phyloP scores from a whole-genome alignment of 2,329 filamentous ascomycete genomes.

The Calonectria leucothoes region DNA sequence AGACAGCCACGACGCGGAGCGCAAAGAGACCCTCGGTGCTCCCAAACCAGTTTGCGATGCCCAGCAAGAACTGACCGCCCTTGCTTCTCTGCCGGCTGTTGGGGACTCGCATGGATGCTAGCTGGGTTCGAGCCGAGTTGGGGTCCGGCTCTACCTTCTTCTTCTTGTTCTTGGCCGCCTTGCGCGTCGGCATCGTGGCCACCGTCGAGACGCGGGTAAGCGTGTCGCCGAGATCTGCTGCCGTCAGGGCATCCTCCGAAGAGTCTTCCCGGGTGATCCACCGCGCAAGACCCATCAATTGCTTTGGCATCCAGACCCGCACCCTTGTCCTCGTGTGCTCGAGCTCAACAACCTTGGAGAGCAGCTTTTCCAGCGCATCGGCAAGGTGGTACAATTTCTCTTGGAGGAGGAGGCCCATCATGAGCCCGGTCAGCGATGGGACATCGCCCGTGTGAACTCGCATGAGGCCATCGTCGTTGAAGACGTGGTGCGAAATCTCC shows the following conservation, averaged over 20 bases:
- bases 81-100: conserved; percentile 22
- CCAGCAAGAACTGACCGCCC: not conserved
- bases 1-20: conserved; percentile 8
- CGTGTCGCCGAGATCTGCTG: conserved; percentile 16
- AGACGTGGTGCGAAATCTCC: conserved; percentile 3
- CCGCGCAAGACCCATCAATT: conserved; percentile 3
- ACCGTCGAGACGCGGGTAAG: conserved; percentile 19
- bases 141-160: not conserved
- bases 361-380: not conserved
- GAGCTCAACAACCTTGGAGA: conserved; percentile 5
- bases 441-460: not conserved
- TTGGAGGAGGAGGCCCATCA: conserved; percentile 18
- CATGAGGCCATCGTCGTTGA: conserved; percentile 15
- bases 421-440: conserved; percentile 13
- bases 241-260: conserved; percentile 8
- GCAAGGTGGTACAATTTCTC: conserved; percentile 18
- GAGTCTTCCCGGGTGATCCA: conserved; percentile 15
- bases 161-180: not conserved
- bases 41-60: not conserved
- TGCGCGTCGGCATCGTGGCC: not conserved
- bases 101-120: conserved; percentile 10
- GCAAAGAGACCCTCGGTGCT: conserved; percentile 9
- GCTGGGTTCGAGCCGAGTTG: conserved; percentile 12
- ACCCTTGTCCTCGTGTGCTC: not conserved
- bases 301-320: conserved; percentile 15